phyloP scores from a whole-genome alignment of 441 rosid species.

The Flueggea neowawraea region DNA sequence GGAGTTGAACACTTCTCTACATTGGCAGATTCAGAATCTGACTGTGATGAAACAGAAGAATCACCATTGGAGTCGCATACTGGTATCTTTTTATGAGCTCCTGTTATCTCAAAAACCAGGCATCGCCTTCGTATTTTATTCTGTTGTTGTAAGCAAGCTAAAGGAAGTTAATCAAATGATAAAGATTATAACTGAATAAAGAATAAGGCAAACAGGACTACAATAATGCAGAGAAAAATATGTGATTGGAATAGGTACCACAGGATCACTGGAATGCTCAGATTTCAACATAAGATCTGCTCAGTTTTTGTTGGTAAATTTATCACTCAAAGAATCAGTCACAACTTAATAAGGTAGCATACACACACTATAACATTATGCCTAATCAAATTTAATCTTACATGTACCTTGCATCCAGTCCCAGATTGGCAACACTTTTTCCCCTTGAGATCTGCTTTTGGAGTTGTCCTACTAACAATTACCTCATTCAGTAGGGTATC shows the following conservation, averaged over 20 bases:
- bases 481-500: constrained; percentile 18
- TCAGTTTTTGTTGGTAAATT: neutral
- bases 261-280: neutral
- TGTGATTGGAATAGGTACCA: neutral
- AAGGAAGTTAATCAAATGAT: neutral
- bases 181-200: neutral
- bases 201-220: neutral
- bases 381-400: neutral
- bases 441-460: constrained; percentile 31
- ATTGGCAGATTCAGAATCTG: constrained; percentile 17
- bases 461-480: constrained; percentile 22
- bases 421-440: constrained; percentile 12
- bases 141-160: constrained; percentile 31
- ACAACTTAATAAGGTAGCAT: too few species aligned
- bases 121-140: constrained; percentile 70
- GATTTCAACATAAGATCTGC: neutral
- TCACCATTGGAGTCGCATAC: constrained; percentile 12
- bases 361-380: neutral
- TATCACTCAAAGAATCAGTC: neutral
- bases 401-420: neutral
- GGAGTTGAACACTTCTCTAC: constrained; percentile 27
- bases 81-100: constrained; percentile 45
- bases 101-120: constrained; percentile 79
- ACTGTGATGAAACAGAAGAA: constrained; percentile 21
- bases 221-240: neutral